Evolutionary conservation across 1,284 basidiomycete species (phyloP).

Genomic region (Pseudozyma thailandica): DNA sequence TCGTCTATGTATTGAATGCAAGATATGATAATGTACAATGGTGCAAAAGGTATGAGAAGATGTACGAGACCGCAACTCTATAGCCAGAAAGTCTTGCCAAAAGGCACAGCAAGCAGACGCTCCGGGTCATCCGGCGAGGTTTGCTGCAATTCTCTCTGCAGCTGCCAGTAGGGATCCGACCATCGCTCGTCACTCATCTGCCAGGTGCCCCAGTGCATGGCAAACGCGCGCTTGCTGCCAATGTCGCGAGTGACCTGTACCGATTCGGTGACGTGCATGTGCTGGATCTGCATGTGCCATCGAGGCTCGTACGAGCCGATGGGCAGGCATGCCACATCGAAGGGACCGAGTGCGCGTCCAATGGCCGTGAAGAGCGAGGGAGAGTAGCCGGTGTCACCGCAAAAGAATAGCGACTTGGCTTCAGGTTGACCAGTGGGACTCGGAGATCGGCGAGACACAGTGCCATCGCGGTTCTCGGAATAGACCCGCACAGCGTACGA

Average conservation of each 20-base stretch:
- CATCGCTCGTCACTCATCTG: slow-evolving; percentile 68
- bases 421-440: slow-evolving; percentile 3
- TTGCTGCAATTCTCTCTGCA: slow-evolving; percentile 37
- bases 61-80: neutral
- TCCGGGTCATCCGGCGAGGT: slow-evolving; percentile 13
- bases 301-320: slow-evolving; percentile 69
- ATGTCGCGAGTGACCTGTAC: slow-evolving; percentile 55
- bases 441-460: slow-evolving; percentile 2
- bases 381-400: slow-evolving; percentile 69
- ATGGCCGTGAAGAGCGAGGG: slow-evolving; percentile 69
- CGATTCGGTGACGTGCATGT: slow-evolving; percentile 55
- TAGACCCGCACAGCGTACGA: slow-evolving; percentile 54
- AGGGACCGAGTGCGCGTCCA: slow-evolving; percentile 69
- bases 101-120: slow-evolving; percentile 42
- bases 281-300: slow-evolving; percentile 61
- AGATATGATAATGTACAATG: neutral
- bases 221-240: slow-evolving; percentile 56
- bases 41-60: neutral
- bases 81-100: slow-evolving; percentile 47
- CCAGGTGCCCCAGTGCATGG: slow-evolving; percentile 72
- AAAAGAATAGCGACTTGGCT: slow-evolving; percentile 67
- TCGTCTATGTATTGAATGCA: neutral
- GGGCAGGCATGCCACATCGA: slow-evolving; percentile 70
- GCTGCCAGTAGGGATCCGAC: slow-evolving; percentile 52
- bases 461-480: slow-evolving; percentile 2